Conservation (phyloP, 768 basidiomycete genomes). For the Boletus rubroflammeus region DNA sequence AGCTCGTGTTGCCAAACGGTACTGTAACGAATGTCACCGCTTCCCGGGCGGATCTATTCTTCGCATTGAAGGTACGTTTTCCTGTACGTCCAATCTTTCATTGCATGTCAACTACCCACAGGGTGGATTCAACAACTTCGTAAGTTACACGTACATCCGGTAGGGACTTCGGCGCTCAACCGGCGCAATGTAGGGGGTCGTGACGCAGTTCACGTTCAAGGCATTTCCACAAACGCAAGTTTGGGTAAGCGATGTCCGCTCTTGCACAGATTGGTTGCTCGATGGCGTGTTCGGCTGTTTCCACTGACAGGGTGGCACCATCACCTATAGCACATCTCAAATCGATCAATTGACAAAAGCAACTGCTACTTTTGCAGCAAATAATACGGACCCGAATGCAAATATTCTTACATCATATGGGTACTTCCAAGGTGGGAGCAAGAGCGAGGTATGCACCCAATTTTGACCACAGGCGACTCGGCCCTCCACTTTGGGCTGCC, state of each 20-base stretch:
- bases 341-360: conserved; percentile 22
- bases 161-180: conserved; percentile 31
- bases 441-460: conserved; percentile 32
- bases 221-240: conserved; percentile 33
- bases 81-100: neutral
- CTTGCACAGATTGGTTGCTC: conserved; percentile 1
- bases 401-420: conserved; percentile 43
- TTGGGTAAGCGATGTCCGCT: conserved; percentile 18
- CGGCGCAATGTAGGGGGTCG: conserved; percentile 45
- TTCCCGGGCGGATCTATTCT: conserved; percentile 43
- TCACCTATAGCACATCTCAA: conserved; percentile 27
- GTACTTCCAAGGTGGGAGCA: conserved; percentile 24
- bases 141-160: conserved; percentile 17
- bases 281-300: conserved; percentile 2
- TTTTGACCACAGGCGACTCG: conserved; percentile 2
- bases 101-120: conserved; percentile 21
- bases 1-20: conserved; percentile 60
- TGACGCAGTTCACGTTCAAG: conserved; percentile 54
- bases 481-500: neutral
- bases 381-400: conserved; percentile 26
- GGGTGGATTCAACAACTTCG: conserved; percentile 68
- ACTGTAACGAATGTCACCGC: conserved; percentile 35
- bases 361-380: conserved; percentile 20
- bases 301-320: conserved; percentile 44
- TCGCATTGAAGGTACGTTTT: conserved; percentile 38